Evolutionary conservation across 768 basidiomycete species (phyloP), one percentile per base, ranked within the genome.

Genomic region (Daedaleopsis sinensis): DNA sequence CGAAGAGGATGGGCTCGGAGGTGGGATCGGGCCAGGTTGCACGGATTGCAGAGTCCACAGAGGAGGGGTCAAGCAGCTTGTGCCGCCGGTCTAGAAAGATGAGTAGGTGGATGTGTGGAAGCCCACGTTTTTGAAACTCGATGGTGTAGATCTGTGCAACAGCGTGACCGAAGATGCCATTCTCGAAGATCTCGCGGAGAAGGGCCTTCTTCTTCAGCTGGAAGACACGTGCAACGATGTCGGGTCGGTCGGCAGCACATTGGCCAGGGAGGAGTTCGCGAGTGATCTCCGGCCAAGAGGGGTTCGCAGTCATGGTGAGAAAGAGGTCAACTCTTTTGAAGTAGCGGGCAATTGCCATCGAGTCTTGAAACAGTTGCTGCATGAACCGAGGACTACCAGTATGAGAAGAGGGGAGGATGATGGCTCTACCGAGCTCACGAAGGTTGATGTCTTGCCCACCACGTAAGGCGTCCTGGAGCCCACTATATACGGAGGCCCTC

Each of bases 41-140:
- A 9, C 63, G 76, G 42, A 84, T 77, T 36, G 73, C 52, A 18
- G 66, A 60, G 63, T 85, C 78, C 8, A 86, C 68, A 19, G 75
- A 71, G 8, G 68, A 70, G 5, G 78, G 69, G 13, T 70, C 73
- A 0, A 23, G 32, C 2, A 84, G 68, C 57, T 79, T 80, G 58
- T 69, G 39, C 0, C 52, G 53, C 0, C 72, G 48, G 0, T 72
- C 37, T 0, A 86, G 67, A 59, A 80, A 79, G 47, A 86, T 69
- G 1, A 86, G 65, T 11, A 80, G 62, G 66, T 87, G 85, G 65
- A 80, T 78, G 62, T 86, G 83, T 24, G 84, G 84, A 0, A 87
- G 77, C 0, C 82, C 81, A 0, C 79, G 68, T 60, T 86, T 86
- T 66, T 86, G 84, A 65, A 84, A 86, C 61, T 88, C 82, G 53